A percentile compares a stretch with the other conserved stretches of the same genome.
Conservation (phyloP, 768 basidiomycete genomes). For the Phlebiopsis flavidoalba region DNA sequence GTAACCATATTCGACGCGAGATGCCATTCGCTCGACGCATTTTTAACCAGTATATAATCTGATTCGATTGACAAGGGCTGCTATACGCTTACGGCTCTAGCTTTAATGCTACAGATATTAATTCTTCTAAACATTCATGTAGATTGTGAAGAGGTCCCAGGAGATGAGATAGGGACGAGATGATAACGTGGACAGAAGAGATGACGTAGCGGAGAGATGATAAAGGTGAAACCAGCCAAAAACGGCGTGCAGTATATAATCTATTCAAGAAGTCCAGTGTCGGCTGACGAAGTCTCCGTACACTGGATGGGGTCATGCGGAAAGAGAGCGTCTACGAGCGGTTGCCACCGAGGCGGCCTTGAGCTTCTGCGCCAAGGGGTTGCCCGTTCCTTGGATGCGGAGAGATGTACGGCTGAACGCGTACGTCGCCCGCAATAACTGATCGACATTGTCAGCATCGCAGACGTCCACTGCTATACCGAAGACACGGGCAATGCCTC, state of each 20-base stretch:
- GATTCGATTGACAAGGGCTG: too few relatives aligned
- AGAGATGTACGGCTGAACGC: slow-evolving; percentile 26
- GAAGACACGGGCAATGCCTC: slow-evolving; percentile 17
- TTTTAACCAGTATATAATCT: background rate
- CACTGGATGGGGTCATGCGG: background rate
- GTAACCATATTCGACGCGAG: background rate
- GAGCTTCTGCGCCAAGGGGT: background rate
- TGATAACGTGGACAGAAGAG: too few relatives aligned
- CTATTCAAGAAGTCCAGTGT: background rate
- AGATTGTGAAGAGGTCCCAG: background rate
- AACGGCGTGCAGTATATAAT: background rate
- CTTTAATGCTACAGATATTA: background rate
- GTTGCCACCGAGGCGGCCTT: background rate
- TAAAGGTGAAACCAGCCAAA: too few relatives aligned
- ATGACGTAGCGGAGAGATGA: too few relatives aligned
- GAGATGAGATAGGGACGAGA: background rate
- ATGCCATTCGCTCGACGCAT: background rate
- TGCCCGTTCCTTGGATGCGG: slow-evolving; percentile 19
- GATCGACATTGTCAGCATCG: background rate
- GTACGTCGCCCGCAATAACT: slow-evolving; percentile 28
- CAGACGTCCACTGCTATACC: too few relatives aligned
- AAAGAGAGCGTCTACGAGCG: background rate
- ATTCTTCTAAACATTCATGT: background rate
- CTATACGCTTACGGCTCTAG: background rate
- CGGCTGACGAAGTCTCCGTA: background rate